A percentile compares a stretch with the other conserved stretches of the same genome.
Evolutionary conservation across 1,284 basidiomycete genomes (phyloP).

Genomic region (Pisolithus thermaeus): DNA sequence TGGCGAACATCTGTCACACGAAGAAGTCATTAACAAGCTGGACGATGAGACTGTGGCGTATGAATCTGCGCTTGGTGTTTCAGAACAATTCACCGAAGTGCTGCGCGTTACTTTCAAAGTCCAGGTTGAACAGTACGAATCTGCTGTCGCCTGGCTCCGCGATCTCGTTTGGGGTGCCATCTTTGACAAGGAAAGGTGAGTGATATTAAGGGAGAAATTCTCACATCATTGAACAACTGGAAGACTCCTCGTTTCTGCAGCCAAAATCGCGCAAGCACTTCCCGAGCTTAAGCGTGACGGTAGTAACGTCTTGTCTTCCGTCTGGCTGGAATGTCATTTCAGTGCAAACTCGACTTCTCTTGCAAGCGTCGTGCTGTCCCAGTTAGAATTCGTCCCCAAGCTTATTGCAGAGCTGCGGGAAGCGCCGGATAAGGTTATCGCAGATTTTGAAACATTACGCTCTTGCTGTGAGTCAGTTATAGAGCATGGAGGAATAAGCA

Average conservation of each 20-base stretch:
- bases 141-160: slow-evolving; percentile 82
- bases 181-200: slow-evolving; percentile 81
- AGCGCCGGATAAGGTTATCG: slow-evolving; percentile 67
- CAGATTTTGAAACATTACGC: slow-evolving; percentile 72
- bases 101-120: slow-evolving; percentile 81
- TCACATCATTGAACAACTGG: slow-evolving; percentile 7
- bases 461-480: slow-evolving; percentile 48
- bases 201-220: background rate
- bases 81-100: slow-evolving; percentile 68
- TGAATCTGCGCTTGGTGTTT: slow-evolving; percentile 69
- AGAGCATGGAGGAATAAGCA: background rate
- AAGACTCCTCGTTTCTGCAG: slow-evolving; percentile 80
- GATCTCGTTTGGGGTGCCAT: slow-evolving; percentile 83
- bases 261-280: slow-evolving; percentile 89
- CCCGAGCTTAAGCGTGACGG: slow-evolving; percentile 94
- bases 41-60: slow-evolving; percentile 92
- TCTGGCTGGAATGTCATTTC: slow-evolving; percentile 67
- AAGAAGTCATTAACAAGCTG: slow-evolving; percentile 87
- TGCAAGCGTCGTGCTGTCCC: slow-evolving; percentile 66
- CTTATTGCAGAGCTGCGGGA: slow-evolving; percentile 71
- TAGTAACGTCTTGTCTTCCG: slow-evolving; percentile 69
- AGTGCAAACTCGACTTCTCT: slow-evolving; percentile 71
- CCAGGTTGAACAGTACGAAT: slow-evolving; percentile 75
- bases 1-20: slow-evolving; percentile 74
- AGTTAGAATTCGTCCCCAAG: slow-evolving; percentile 77